A percentile compares a stretch with the other conserved stretches of the same genome.
Evolutionary conservation across 345 rosid genomes (phyloP).

Genomic region (Gossypium anomalum): DNA sequence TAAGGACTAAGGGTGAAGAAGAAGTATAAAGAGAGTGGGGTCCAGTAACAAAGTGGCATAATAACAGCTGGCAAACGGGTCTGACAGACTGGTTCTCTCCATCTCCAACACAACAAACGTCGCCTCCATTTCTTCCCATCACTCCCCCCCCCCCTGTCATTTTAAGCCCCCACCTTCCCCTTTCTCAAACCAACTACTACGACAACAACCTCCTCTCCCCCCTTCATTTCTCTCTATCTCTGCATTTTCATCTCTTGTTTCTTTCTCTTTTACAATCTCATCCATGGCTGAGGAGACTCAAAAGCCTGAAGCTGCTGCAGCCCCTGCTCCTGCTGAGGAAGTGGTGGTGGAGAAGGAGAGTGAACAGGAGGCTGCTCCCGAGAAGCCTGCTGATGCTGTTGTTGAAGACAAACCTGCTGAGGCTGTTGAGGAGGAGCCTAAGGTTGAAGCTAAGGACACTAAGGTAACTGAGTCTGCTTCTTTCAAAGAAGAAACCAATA

Average conservation of each 20-base stretch:
- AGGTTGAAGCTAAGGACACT: constrained; percentile 15
- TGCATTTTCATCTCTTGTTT: too few relatives aligned
- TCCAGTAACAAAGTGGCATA: constrained; percentile 21
- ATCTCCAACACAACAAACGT: constrained; percentile 4
- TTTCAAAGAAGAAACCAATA: constrained; percentile 68
- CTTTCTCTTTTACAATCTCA: neutral
- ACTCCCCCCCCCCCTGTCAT: neutral
- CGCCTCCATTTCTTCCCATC: neutral
- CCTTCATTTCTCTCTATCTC: neutral
- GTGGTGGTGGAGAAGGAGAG: constrained; percentile 23
- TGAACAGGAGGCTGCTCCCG: constrained; percentile 19
- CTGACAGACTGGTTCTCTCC: constrained; percentile 27
- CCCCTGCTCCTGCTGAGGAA: constrained; percentile 17
- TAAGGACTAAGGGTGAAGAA: neutral
- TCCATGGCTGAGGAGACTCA: constrained; percentile 37
- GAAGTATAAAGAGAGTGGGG: neutral
- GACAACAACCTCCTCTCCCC: too few relatives aligned
- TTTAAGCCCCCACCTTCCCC: neutral
- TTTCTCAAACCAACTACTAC: neutral
- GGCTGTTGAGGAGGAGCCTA: neutral
- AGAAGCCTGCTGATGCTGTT: constrained; percentile 13
- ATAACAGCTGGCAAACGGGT: constrained; percentile 30
- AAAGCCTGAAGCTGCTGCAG: constrained; percentile 15
- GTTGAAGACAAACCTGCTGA: neutral
- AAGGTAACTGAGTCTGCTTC: constrained; percentile 41